phyloP scores from a whole-genome alignment of 192 early-diverging fungal genomes.

The Pilaira anomala region DNA sequence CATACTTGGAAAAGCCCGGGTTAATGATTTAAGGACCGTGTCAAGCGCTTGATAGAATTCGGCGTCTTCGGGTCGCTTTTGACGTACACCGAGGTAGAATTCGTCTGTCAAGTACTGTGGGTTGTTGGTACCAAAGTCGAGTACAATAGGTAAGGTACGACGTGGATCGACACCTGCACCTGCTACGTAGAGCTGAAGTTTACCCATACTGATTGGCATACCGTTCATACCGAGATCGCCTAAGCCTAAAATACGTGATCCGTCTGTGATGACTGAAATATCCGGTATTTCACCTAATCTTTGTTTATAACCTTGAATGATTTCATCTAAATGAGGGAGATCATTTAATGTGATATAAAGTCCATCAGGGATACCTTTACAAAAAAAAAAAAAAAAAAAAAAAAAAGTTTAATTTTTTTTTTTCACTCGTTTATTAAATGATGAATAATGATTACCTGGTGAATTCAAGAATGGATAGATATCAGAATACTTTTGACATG shows the following conservation, averaged over 20 bases:
- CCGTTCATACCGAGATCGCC: constrained; percentile 95
- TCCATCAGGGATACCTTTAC: constrained; percentile 58
- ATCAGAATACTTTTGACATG: constrained; percentile 84
- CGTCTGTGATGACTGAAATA: constrained; percentile 94
- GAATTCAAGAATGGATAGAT: constrained; percentile 83
- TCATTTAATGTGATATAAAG: constrained; percentile 83
- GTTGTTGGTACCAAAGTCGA: constrained; percentile 93
- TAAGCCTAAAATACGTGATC: constrained; percentile 89
- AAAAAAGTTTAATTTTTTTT: no score
- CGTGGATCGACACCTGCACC: constrained; percentile 83
- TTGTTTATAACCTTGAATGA: constrained; percentile 78
- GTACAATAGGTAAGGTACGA: constrained; percentile 83
- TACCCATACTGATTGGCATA: constrained; percentile 94
- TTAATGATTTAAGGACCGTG: constrained; percentile 70
- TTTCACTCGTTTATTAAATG: neutral
- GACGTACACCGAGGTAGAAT: constrained; percentile 81
- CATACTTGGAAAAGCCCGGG: constrained; percentile 68
- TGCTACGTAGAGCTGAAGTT: constrained; percentile 88
- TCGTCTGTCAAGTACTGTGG: constrained; percentile 78
- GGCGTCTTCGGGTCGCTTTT: constrained; percentile 61
- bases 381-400: no score
- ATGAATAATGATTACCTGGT: constrained; percentile 43
- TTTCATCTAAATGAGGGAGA: constrained; percentile 67
- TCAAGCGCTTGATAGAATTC: constrained; percentile 82
- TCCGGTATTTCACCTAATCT: constrained; percentile 55